Conservation (phyloP, 2,329 filamentous ascomycete species). For the Aspergillus tamarii region DNA sequence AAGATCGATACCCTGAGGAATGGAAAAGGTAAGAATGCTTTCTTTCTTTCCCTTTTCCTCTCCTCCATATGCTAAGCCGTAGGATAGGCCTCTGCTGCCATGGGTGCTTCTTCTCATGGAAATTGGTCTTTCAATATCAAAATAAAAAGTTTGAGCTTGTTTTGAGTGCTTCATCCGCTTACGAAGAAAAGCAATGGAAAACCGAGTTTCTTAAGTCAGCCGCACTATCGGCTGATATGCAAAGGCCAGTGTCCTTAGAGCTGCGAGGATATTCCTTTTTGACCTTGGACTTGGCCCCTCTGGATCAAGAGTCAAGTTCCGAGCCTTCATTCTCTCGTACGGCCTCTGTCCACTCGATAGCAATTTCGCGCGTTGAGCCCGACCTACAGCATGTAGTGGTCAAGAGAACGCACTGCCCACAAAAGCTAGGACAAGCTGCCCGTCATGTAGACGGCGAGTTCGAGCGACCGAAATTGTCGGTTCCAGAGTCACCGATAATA, state of each 20-base stretch:
- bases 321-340: conserved; percentile 60
- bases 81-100: conserved; percentile 79
- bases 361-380: conserved; percentile 70
- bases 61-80: not conserved
- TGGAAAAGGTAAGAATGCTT: conserved; percentile 36
- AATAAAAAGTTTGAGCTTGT: conserved; percentile 81
- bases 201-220: conserved; percentile 62
- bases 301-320: conserved; percentile 76
- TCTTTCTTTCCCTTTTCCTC: conserved; percentile 15
- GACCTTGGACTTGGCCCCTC: conserved; percentile 69
- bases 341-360: conserved; percentile 77
- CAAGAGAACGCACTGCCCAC: conserved; percentile 76
- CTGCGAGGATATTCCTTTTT: conserved; percentile 46
- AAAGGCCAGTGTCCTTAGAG: conserved; percentile 45
- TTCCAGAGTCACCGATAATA: conserved; percentile 68
- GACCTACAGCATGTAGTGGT: conserved; percentile 77
- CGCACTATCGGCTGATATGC: conserved; percentile 54
- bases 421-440: conserved; percentile 54
- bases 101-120: conserved; percentile 87
- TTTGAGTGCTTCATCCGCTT: conserved; percentile 79
- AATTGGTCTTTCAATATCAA: conserved; percentile 78
- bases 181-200: conserved; percentile 82
- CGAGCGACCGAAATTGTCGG: conserved; percentile 79
- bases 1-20: conserved; percentile 41
- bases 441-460: conserved; percentile 58